These are phyloP conservation scores for Bipolaris victoriae DNA, from an alignment of 2,329 filamentous ascomycete species.

Conservation along the genomic window DNA sequence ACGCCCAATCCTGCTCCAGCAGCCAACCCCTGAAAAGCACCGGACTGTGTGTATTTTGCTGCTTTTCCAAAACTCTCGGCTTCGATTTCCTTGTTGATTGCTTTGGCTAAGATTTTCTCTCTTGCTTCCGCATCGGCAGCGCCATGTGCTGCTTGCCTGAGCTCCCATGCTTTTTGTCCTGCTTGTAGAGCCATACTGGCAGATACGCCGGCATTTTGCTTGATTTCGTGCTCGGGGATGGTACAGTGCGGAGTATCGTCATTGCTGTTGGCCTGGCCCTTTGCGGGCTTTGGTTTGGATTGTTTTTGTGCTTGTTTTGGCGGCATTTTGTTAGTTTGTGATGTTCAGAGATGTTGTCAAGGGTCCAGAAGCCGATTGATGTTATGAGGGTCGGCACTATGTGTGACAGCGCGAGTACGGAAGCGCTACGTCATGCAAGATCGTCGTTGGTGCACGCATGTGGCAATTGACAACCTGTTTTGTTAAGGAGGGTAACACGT, in stretches of 20 bases:
- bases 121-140: slow-evolving; percentile 48
- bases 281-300: slow-evolving; percentile 12
- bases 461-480: slow-evolving; percentile 15
- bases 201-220: slow-evolving; percentile 48
- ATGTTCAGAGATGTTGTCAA: not conserved
- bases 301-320: slow-evolving; percentile 16
- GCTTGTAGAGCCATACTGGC: slow-evolving; percentile 48
- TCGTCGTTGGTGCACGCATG: slow-evolving; percentile 4
- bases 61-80: slow-evolving; percentile 51
- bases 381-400: slow-evolving; percentile 5
- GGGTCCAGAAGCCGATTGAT: slow-evolving; percentile 1
- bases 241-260: slow-evolving; percentile 14
- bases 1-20: slow-evolving; percentile 49
- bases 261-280: slow-evolving; percentile 20
- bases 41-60: slow-evolving; percentile 49
- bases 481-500: not conserved
- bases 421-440: slow-evolving; percentile 14
- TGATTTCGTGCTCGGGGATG: slow-evolving; percentile 47
- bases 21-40: slow-evolving; percentile 49
- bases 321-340: slow-evolving; percentile 4
- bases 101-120: slow-evolving; percentile 49
- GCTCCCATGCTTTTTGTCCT: slow-evolving; percentile 47
- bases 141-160: slow-evolving; percentile 50
- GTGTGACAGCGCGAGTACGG: slow-evolving; percentile 5
- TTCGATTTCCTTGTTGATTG: slow-evolving; percentile 51